phyloP scores from a whole-genome alignment of 345 rosid genomes.

The Syzygium oleosum region DNA sequence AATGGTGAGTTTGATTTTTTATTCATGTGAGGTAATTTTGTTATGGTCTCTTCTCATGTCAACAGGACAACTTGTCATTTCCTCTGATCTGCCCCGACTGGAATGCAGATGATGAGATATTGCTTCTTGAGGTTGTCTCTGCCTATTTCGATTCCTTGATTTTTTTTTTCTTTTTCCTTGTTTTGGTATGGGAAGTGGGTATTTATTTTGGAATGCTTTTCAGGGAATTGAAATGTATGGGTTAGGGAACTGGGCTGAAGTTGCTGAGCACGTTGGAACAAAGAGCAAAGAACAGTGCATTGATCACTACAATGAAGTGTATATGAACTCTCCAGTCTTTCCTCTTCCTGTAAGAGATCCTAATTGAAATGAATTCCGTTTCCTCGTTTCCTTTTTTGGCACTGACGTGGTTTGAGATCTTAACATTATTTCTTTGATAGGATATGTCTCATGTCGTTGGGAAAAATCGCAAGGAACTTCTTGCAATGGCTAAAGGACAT shows the following conservation, averaged over 20 bases:
- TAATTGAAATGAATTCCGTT: constrained; percentile 1
- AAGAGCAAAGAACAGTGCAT: constrained; percentile 87
- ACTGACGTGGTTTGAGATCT: background rate
- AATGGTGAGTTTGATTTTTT: background rate
- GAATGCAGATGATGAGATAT: constrained; percentile 98
- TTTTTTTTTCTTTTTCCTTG: background rate
- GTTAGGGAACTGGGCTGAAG: constrained; percentile 92
- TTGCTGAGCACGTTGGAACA: constrained; percentile 97
- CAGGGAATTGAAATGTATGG: constrained; percentile 99
- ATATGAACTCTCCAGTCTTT: constrained; percentile 76
- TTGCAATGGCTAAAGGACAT: constrained; percentile 94
- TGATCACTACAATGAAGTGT: constrained; percentile 63
- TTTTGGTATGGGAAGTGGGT: background rate
- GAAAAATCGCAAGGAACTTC: constrained; percentile 89
- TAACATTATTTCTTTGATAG: constrained; percentile 21
- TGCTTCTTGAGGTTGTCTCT: constrained; percentile 75
- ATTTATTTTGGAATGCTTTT: background rate
- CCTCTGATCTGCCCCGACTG: constrained; percentile 89
- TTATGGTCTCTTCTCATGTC: constrained; percentile 1
- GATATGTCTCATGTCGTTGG: constrained; percentile 96
- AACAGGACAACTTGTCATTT: constrained; percentile 81
- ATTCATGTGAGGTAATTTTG: background rate
- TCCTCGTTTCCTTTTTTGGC: background rate
- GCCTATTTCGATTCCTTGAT: background rate
- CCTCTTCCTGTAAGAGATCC: constrained; percentile 74